Evolutionary conservation across 257 asterid genomes (phyloP), one percentile per base, ranked within the genome.

Genomic region (Eustoma russellianum): DNA sequence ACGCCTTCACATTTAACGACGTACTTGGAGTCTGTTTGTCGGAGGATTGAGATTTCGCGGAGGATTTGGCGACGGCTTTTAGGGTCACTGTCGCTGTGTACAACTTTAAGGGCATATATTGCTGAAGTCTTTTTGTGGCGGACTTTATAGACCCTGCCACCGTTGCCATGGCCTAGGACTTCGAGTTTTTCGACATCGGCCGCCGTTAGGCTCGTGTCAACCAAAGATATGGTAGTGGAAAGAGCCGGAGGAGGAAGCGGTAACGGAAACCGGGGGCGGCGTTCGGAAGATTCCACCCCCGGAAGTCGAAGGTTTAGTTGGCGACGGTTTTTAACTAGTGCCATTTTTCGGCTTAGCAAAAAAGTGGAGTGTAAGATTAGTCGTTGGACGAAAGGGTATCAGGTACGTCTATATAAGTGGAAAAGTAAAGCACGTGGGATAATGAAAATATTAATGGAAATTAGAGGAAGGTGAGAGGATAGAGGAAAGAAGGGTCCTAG

Each of bases 81-180:
- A 45, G 95, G 83, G 66, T 90, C 94, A 44, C 82, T 74, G 66
- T 86, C 83, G 46, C 91, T 79, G 53, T 85, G 89, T 47, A 90
- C 90, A 18, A 86, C 83, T 58, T 86, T 90, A 1, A 90, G 66
- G 15, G 98, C 98, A 72, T 83, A 79, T 53, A 60, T 55, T 0
- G 59, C 68, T 14, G 79, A 64, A 0, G 86, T 78, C 15, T 69
- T 79, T 33, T 69, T 79, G 78, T 90, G 95, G 5, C 90, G 86
- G 50, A 86, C 96, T 74, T 90, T 73, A 68, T 90, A 86, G 46
- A 86, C 96, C 0, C 93, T 86, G 12, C 97, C 97, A 13, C 97
- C 88, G 72, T 79, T 89, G 0, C 97, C 95, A 67, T 81, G 83
- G 60, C 97, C 97, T 53, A 89, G 72, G 53, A 89, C 97, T 15